Base-by-base conservation (phyloP, 2,329 filamentous ascomycete genomes). In the Monosporascus sp. region DNA sequence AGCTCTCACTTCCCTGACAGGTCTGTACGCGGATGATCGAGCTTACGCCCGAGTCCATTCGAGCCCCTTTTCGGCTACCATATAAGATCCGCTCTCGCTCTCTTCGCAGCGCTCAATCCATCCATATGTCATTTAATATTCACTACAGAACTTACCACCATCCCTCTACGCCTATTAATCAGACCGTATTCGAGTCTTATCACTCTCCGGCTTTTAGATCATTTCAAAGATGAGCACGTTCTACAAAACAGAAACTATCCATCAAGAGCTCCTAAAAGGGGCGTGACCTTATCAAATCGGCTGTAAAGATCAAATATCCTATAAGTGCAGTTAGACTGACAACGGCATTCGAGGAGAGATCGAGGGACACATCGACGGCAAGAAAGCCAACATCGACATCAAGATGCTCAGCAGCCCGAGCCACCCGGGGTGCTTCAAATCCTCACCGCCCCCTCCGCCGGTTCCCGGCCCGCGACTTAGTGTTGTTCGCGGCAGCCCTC, bases 351-450 rank as follows among this genome's bases (percentile, higher is more conserved):
- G 35, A 35, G 31, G 59, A 57, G 55, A 51, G 25, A 52, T 59
- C 11, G 51, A 52, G 31, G 39, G 50, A 15, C 48, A 45, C n/a
- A 25, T 44, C 20, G 35, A 56, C 15, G 54, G 52, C 18, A 54
- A 56, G 43, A 44, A 56, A 35, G 45, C 48, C 22, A 50, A 50
- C 14, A 51, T 60, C 51, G 74, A 77, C 58, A 72, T 76, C 59
- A 71, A 74, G 60, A 71, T 69, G 44, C 68, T 77, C 55, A 66
- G 71, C 45, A 67, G 74, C 59, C 75, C 78, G 48, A 84, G 85
- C 56, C 82, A 82, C 14, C 69, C 74, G 15, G 75, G 84, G 62
- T 85, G 82, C 74, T 82, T 84, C 68, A 66, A 80, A 61, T 77
- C 78, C 3, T 78, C 78, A 72, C 75, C 43, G 54, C 72, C 54